Evolutionary conservation across 2,329 filamentous ascomycete genomes (phyloP), one percentile per base, ranked within the genome.

Genomic region (Claviceps quebecensis): DNA sequence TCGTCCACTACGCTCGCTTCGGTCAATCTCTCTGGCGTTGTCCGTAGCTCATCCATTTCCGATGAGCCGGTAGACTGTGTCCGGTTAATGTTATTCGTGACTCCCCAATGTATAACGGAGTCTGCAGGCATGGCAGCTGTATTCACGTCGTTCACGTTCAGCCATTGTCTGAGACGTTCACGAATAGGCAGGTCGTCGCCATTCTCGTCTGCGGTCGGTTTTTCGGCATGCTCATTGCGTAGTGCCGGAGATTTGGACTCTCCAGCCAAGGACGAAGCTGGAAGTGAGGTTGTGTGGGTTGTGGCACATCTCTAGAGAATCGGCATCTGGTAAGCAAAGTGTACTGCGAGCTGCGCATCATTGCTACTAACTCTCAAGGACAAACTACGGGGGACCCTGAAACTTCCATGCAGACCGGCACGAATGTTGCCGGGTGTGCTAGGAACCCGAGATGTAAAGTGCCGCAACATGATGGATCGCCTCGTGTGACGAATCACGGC

Each of bases 151-250:
- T 74, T 67, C 49, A 68, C 60, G 16, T 55, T 49, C 46, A 69
- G 63, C 72, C 72, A 76, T 56, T 59, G 55, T 29, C 64, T 65
- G 26, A 77, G 63, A 14, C 64, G 65, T 39, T 70, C 57, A 39
- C 73, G 69, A 43, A 75, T 71, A 14, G 56, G 56, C 37, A 56
- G 45, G 19, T 17, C 16, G n/a, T 37, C 43, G n/a, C 48, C 41
- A 49, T 53, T 19, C 47, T 44, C 8, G 39, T 36, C 34, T 13
- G 37, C 11, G 16, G 11, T 19, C 3, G 49, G 19, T n/a, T 38
- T 17, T 29, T 45, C 19, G 26, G 22, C 29, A 19, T 47, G 8
- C 6, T 49, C 17, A 9, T 47, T 26, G 13, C 7, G 6, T 14
- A 17, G 17, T n/a, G 22, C n/a, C 6, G 47, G 38, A 5, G 39